Conservation (phyloP, 2,329 filamentous ascomycete species). For the Ophiostoma perfectum region DNA sequence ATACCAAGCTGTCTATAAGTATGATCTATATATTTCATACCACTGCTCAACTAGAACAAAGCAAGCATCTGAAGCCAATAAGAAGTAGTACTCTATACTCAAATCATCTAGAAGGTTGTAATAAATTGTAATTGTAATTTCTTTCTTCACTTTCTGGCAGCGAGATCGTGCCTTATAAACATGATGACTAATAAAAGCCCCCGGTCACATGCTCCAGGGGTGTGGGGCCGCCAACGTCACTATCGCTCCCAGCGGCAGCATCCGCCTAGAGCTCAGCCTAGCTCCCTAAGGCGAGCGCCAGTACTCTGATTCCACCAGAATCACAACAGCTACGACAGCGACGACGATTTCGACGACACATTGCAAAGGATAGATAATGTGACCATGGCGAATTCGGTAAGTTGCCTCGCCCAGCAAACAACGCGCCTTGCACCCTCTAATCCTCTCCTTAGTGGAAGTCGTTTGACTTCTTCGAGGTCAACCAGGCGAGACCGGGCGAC, state of each 20-base stretch:
- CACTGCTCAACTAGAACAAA: too few species aligned
- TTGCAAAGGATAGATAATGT: conserved; percentile 7
- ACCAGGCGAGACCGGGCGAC: conserved; percentile 72
- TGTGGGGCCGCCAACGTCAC: conserved; percentile 12
- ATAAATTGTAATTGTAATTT: too few species aligned
- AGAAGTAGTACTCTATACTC: too few species aligned
- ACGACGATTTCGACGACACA: conserved; percentile 5
- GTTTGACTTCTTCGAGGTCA: conserved; percentile 98
- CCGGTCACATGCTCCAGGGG: conserved; percentile 9
- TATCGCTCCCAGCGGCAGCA: conserved; percentile 1
- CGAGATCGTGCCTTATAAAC: not conserved
- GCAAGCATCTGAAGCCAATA: too few species aligned
- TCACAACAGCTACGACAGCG: conserved; percentile 8
- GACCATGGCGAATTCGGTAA: conserved; percentile 11
- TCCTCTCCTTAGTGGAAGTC: conserved; percentile 73
- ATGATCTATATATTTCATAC: too few species aligned
- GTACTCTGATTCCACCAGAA: not conserved
- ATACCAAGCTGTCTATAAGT: too few species aligned
- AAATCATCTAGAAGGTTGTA: too few species aligned
- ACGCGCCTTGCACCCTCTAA: conserved; percentile 19
- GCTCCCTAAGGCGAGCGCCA: not conserved
- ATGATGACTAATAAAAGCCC: not conserved
- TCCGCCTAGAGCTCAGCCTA: conserved; percentile 6
- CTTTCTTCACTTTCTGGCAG: too few species aligned
- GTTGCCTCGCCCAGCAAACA: not conserved